phyloP scores from a whole-genome alignment of 2,329 filamentous ascomycete genomes.

The Thyridium curvatum region DNA sequence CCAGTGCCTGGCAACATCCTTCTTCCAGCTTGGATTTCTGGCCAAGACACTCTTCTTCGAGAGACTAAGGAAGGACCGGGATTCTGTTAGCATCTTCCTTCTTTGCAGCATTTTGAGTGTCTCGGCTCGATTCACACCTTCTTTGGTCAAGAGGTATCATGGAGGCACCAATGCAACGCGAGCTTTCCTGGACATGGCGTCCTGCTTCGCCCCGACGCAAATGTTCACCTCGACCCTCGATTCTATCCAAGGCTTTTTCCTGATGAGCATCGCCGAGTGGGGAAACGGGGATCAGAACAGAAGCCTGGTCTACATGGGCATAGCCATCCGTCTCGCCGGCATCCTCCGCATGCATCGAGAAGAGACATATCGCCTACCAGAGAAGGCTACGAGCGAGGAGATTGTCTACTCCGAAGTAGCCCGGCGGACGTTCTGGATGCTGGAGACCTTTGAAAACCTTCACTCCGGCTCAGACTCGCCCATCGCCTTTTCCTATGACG shows the following conservation, averaged over 20 bases:
- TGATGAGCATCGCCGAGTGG: slow-evolving; percentile 53
- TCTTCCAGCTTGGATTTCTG: slow-evolving; percentile 24
- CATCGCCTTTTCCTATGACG: slow-evolving; percentile 21
- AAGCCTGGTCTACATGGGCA: slow-evolving; percentile 21
- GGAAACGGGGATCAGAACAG: slow-evolving; percentile 46
- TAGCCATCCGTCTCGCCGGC: too few relatives aligned
- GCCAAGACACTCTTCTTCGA: slow-evolving; percentile 23
- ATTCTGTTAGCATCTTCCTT: slow-evolving; percentile 18
- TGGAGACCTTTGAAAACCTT: slow-evolving; percentile 27
- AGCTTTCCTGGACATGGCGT: slow-evolving; percentile 14
- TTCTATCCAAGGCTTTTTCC: slow-evolving; percentile 32
- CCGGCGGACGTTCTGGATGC: slow-evolving; percentile 30
- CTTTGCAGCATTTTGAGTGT: slow-evolving; percentile 5
- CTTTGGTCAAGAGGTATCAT: slow-evolving; percentile 25
- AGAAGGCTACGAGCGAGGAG: slow-evolving; percentile 17
- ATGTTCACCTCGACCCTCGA: slow-evolving; percentile 20
- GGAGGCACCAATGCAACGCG: slow-evolving; percentile 13
- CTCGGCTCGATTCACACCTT: slow-evolving; percentile 6
- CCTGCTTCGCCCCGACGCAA: slow-evolving; percentile 8
- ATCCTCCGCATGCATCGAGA: too few relatives aligned
- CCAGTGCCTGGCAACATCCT: slow-evolving; percentile 19
- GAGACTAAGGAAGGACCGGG: slow-evolving; percentile 10
- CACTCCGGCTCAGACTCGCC: slow-evolving; percentile 26
- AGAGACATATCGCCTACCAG: slow-evolving; percentile 18
- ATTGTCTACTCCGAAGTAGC: slow-evolving; percentile 25